These are phyloP conservation scores for Pseudogymnoascus sp. DNA, from an alignment of 2,329 filamentous ascomycete species.

Conservation along the genomic window DNA sequence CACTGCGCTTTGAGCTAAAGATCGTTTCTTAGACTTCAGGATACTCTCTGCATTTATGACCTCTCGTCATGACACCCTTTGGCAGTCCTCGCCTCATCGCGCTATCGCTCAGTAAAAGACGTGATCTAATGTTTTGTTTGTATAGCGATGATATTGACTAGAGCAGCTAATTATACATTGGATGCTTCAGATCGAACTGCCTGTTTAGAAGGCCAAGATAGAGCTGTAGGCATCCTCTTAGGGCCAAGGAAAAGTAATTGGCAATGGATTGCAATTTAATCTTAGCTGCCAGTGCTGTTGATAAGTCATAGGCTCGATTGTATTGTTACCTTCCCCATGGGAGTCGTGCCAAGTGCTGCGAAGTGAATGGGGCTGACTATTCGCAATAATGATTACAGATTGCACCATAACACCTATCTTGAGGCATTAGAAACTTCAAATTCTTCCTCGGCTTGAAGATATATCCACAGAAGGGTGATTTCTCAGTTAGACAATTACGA, in stretches of 20 bases:
- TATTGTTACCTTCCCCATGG: background rate
- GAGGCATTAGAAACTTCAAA: background rate
- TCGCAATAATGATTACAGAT: background rate
- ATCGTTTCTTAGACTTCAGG: background rate
- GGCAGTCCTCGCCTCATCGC: background rate
- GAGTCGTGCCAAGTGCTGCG: background rate
- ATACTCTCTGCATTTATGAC: slow-evolving; percentile 1
- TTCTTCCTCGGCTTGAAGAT: background rate
- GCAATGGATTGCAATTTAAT: background rate
- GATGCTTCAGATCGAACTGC: background rate
- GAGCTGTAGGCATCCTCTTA: slow-evolving; percentile 1
- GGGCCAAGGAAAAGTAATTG: background rate
- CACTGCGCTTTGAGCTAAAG: slow-evolving; percentile 3
- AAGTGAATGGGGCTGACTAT: background rate
- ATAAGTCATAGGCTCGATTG: background rate
- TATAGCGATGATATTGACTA: background rate
- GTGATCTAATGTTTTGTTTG: background rate
- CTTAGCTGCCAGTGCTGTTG: background rate
- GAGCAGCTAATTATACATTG: background rate
- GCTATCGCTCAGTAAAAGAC: slow-evolving; percentile 6
- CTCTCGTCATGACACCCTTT: background rate
- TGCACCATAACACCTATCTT: background rate
- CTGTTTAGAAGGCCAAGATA: background rate
- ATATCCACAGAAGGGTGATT: background rate
- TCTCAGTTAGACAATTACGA: background rate